phyloP scores from a whole-genome alignment of 2,329 filamentous ascomycete species.

The Botrytis hyacinthi region DNA sequence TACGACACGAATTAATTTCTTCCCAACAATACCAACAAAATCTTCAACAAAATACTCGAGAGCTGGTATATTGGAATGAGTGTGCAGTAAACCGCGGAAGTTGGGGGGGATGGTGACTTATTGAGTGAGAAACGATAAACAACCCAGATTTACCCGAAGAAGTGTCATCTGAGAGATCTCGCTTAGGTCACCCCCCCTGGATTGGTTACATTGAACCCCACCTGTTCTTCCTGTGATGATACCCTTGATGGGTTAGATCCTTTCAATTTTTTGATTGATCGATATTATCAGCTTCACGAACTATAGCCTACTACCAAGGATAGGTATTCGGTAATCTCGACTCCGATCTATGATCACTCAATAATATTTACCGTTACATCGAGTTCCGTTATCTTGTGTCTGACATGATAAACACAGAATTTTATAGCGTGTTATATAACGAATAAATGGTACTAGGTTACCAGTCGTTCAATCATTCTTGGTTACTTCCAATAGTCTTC shows the following conservation, averaged over 20 bases:
- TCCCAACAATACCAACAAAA: neutral
- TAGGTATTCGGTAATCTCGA: neutral
- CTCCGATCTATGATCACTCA: neutral
- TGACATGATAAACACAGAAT: neutral
- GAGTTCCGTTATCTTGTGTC: neutral
- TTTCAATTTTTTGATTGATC: neutral
- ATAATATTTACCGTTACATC: neutral
- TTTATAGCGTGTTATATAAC: no score
- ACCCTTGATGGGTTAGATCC: neutral
- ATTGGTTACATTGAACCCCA: neutral
- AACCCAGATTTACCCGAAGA: neutral
- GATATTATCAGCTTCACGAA: neutral
- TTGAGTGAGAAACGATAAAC: neutral
- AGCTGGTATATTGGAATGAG: neutral
- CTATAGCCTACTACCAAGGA: neutral
- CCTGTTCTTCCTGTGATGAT: neutral
- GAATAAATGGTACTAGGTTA: neutral
- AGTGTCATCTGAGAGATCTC: neutral
- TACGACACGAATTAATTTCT: neutral
- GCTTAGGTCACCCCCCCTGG: neutral
- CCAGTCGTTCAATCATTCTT: neutral
- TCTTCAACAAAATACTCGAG: neutral
- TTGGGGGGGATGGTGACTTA: neutral
- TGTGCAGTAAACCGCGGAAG: neutral
- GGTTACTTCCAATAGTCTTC: constrained; percentile 14